phyloP scores from a whole-genome alignment of 1,284 basidiomycete species.

The Apiotrichum porosum region DNA sequence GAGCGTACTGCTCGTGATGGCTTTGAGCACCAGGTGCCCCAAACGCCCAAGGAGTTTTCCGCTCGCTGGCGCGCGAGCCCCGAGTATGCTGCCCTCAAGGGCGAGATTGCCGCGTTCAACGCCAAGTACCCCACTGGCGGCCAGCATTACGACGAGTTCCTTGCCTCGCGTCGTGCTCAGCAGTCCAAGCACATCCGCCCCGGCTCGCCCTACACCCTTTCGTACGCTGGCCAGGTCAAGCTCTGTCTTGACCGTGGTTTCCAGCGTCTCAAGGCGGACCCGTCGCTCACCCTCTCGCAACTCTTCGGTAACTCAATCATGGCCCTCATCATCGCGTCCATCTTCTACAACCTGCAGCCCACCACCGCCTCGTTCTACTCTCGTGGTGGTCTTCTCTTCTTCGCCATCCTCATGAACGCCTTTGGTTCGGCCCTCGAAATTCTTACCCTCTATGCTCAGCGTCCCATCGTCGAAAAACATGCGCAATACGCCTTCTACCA shows the following conservation, averaged over 20 bases:
- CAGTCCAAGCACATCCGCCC: conserved; percentile 48
- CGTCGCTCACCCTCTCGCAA: conserved; percentile 45
- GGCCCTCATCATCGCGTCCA: conserved; percentile 48
- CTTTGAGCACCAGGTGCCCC: conserved; percentile 54
- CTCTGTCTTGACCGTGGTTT: conserved; percentile 49
- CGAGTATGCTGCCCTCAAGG: conserved; percentile 40
- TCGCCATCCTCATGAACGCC: conserved; percentile 48
- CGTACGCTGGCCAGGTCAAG: conserved; percentile 47
- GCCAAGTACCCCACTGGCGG: conserved; percentile 45
- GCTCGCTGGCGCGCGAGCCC: conserved; percentile 41
- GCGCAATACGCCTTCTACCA: conserved; percentile 51
- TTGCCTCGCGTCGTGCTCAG: conserved; percentile 46
- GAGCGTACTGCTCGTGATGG: conserved; percentile 57
- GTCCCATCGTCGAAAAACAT: conserved; percentile 51
- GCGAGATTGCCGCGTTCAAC: conserved; percentile 47
- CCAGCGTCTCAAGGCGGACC: conserved; percentile 47
- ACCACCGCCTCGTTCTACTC: conserved; percentile 38
- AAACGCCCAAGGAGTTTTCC: conserved; percentile 59
- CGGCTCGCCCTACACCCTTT: conserved; percentile 49
- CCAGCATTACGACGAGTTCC: conserved; percentile 45
- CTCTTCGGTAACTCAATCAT: conserved; percentile 49
- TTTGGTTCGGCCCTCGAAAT: conserved; percentile 42
- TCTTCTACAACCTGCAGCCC: conserved; percentile 48
- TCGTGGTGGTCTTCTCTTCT: conserved; percentile 49
- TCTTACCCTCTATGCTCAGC: conserved; percentile 51